These are phyloP conservation scores for Chalciporus sphaerocephalus DNA, from an alignment of 768 basidiomycete species.

Conservation along the genomic window DNA sequence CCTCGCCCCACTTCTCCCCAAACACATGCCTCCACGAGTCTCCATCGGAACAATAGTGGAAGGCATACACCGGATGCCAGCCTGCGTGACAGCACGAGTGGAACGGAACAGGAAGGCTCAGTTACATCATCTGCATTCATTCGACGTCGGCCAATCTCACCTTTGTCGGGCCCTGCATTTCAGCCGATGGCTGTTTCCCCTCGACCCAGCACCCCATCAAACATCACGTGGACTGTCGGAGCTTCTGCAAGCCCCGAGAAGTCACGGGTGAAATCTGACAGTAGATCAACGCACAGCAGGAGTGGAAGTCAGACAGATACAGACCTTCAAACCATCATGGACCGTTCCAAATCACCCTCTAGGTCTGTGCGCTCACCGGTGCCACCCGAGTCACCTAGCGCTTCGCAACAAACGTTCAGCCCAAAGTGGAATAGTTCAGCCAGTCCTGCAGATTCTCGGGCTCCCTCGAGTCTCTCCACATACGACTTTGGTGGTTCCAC, in stretches of 20 bases:
- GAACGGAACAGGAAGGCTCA: conserved; percentile 39
- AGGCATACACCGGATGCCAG: conserved; percentile 58
- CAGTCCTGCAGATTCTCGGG: conserved; percentile 36
- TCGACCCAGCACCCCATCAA: conserved; percentile 61
- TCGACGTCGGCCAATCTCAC: conserved; percentile 68
- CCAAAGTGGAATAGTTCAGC: conserved; percentile 29
- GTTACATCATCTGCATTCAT: conserved; percentile 50
- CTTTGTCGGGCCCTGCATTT: conserved; percentile 56
- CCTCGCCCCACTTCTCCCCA: conserved; percentile 48
- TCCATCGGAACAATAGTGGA: conserved; percentile 59
- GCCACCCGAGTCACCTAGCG: conserved; percentile 55
- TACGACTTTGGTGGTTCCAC: conserved; percentile 48
- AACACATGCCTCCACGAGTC: conserved; percentile 35
- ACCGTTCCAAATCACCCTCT: conserved; percentile 40
- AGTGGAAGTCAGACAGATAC: conserved; percentile 53
- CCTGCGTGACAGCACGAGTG: conserved; percentile 34
- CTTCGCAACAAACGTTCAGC: conserved; percentile 30
- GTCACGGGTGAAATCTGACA: conserved; percentile 28
- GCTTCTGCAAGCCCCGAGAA: conserved; percentile 32
- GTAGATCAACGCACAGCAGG: conserved; percentile 42
- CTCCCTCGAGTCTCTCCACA: conserved; percentile 47
- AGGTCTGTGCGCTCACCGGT: conserved; percentile 53
- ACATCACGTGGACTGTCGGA: conserved; percentile 63
- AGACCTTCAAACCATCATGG: conserved; percentile 23
- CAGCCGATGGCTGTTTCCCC: conserved; percentile 57